A percentile compares a stretch with the other conserved stretches of the same genome.
Evolutionary conservation across 2,329 filamentous ascomycete genomes (phyloP).

Genomic region (Trichoderma lentiforme): DNA sequence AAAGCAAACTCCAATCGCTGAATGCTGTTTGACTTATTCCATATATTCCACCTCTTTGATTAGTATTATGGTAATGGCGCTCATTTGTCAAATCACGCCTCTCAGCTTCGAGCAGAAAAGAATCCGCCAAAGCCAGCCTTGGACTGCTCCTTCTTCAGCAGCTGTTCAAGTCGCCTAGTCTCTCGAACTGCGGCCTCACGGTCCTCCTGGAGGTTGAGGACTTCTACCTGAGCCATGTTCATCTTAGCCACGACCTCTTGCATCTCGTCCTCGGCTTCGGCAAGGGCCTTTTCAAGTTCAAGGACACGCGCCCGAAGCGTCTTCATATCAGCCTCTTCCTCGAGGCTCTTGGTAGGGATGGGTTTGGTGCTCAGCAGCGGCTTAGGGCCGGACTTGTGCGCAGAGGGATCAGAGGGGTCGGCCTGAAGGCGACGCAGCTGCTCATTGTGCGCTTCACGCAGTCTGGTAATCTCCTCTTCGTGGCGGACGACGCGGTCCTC

Average conservation of each 20-base stretch:
- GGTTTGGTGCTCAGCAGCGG: conserved; percentile 35
- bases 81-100: not conserved
- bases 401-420: conserved; percentile 36
- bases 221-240: conserved; percentile 79
- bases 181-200: conserved; percentile 70
- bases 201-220: conserved; percentile 73
- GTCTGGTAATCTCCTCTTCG: conserved; percentile 74
- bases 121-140: conserved; percentile 34
- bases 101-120: conserved; percentile 5
- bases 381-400: conserved; percentile 28
- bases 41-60: not conserved
- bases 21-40: conserved; percentile 30
- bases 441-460: conserved; percentile 73
- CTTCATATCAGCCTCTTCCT: conserved; percentile 71
- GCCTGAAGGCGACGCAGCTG: conserved; percentile 76
- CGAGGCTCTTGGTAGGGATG: conserved; percentile 62
- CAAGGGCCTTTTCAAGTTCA: conserved; percentile 74
- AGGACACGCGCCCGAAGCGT: conserved; percentile 73
- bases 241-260: conserved; percentile 76
- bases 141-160: conserved; percentile 62
- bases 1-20: conserved; percentile 37
- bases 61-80: not conserved
- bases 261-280: conserved; percentile 67
- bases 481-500: conserved; percentile 81
- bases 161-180: conserved; percentile 65